Evolutionary conservation across 2,329 filamentous ascomycete species (phyloP), one percentile per base, ranked within the genome.

Genomic region (Penicillium sp.): DNA sequence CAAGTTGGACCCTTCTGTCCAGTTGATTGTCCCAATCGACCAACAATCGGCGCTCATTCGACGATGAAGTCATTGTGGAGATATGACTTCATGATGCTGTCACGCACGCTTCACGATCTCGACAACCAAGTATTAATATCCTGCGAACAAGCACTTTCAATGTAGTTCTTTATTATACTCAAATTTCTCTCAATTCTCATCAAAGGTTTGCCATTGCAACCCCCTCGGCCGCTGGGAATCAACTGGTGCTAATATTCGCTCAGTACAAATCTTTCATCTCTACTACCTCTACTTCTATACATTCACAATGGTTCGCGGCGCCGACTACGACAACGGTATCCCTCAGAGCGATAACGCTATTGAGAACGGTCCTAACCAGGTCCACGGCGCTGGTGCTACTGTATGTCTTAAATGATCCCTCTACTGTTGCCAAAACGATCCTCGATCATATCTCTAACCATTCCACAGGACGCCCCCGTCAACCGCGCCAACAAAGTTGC

Each of bases 271-370:
- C 28, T 43, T 42, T 11, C 19, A 42, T 5, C 8, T 9, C 48
- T 6, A 9, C 14, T 26, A 47, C 23, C 19, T 53, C 37, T n/a
- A 28, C 5, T 28, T 10, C 5, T 21, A 48, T 14, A 31, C 34
- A 26, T 51, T 54, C 66, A 72, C 33, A 61, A 75, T 76, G 74
- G 67, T 70, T 64, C 74, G 74, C 64, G 72, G 74, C 61, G 71
- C 71, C 43, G 68, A 75, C 21, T 76, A 65, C 65, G 72, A 73
- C 59, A 65, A 75, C 61, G 67, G 65, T 47, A n/a, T 71, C 48
- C 66, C 66, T 48, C 73, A 73, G 50, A 69, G 67, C 61, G 71
- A 76, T 62, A 76, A 76, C 65, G 54, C 74, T 42, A 69, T 76
- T 33, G 69, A 72, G 21, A 58, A 61, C 45, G 71, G 68, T 18